phyloP scores from a whole-genome alignment of 176 grass and related monocot species.

The Musa troglodytarum region DNA sequence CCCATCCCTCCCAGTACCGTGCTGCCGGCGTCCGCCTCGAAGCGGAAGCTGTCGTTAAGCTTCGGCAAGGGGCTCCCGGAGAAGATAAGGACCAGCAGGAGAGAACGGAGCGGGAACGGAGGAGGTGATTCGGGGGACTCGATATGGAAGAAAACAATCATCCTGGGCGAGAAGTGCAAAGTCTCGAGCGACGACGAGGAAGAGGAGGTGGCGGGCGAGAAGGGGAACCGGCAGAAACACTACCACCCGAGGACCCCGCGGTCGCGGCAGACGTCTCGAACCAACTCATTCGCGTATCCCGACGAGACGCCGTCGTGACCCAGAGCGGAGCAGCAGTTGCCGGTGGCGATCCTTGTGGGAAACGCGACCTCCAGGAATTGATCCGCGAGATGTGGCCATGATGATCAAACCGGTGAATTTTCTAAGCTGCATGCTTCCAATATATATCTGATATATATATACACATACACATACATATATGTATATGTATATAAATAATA shows the following conservation, averaged over 20 bases:
- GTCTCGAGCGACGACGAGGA: slow-evolving; percentile 44
- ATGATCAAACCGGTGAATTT: no score
- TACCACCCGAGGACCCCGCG: slow-evolving; percentile 29
- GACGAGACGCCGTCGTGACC: slow-evolving; percentile 11
- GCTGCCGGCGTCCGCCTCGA: slow-evolving; percentile 20
- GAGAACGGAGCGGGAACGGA: slow-evolving; percentile 37
- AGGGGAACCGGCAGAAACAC: slow-evolving; percentile 35
- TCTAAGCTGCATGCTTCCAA: no score
- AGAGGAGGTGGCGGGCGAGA: slow-evolving; percentile 17
- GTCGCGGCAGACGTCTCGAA: slow-evolving; percentile 45
- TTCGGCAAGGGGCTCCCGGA: slow-evolving; percentile 46
- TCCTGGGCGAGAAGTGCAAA: slow-evolving; percentile 70
- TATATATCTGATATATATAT: no score
- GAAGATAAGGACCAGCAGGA: slow-evolving; percentile 55
- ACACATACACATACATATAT: no score
- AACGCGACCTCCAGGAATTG: no score
- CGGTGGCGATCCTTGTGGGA: no score
- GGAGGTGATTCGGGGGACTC: slow-evolving; percentile 36
- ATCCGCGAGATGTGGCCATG: no score
- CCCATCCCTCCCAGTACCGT: slow-evolving; percentile 32
- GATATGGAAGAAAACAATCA: slow-evolving; percentile 90
- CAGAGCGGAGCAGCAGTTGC: slow-evolving; percentile 5
- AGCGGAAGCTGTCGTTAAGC: slow-evolving; percentile 49
- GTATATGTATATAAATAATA: no score
- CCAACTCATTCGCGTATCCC: slow-evolving; percentile 44